Conservation (phyloP, 306 rosid species). For the Fragaria ananassa region DNA sequence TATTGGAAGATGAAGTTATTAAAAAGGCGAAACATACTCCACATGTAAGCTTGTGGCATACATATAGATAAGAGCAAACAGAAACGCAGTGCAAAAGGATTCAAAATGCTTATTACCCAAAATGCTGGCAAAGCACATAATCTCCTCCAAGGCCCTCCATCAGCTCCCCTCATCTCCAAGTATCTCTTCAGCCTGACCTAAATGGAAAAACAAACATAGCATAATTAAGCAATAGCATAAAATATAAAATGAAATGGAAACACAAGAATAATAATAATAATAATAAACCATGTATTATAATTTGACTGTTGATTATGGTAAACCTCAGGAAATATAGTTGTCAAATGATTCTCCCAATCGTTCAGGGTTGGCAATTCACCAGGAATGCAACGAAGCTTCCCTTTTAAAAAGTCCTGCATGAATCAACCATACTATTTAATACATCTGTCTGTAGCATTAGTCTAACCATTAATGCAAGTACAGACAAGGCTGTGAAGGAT, state of each 20-base stretch:
- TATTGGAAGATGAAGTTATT: not conserved
- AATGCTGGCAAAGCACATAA: slow-evolving; percentile 96
- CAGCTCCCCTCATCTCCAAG: slow-evolving; percentile 99
- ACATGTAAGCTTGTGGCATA: not conserved
- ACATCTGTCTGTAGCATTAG: not conserved
- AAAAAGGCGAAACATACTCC: not conserved
- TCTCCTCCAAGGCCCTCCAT: slow-evolving; percentile 99
- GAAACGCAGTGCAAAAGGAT: slow-evolving; percentile 7
- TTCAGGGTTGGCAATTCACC: slow-evolving; percentile 91
- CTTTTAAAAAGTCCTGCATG: slow-evolving; percentile 84
- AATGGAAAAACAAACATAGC: slow-evolving; percentile 21
- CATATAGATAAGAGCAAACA: not conserved
- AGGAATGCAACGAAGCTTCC: slow-evolving; percentile 75
- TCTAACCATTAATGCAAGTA: not conserved
- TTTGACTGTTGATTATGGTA: slow-evolving; percentile 9
- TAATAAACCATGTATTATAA: not conserved
- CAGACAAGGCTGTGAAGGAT: slow-evolving; percentile 26
- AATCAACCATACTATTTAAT: not conserved
- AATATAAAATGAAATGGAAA: slow-evolving; percentile 8
- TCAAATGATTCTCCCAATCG: slow-evolving; percentile 99
- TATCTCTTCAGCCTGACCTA: slow-evolving; percentile 98
- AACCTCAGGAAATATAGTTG: slow-evolving; percentile 97
- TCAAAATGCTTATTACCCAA: slow-evolving; percentile 59
- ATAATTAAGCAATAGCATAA: slow-evolving; percentile 27
- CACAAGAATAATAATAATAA: not conserved